A percentile compares a stretch with the other conserved stretches of the same genome.
phyloP scores from a whole-genome alignment of 257 asterid genomes.

The Rehmannia glutinosa region DNA sequence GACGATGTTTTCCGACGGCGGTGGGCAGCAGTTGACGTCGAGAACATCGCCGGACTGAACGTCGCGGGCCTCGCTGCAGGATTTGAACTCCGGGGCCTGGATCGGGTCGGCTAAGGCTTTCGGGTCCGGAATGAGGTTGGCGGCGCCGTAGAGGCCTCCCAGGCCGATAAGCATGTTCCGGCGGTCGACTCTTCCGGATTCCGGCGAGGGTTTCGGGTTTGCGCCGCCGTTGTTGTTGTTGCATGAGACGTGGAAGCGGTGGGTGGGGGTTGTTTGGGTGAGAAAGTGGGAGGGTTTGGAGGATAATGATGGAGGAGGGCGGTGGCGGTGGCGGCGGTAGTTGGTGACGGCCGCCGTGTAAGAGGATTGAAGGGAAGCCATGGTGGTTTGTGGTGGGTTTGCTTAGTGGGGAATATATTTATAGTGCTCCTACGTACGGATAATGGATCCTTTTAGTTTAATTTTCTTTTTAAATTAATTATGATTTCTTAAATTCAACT shows the following conservation, averaged over 20 bases:
- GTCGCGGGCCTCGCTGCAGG: conserved; percentile 24
- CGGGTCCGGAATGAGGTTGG: conserved; percentile 17
- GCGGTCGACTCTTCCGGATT: conserved; percentile 19
- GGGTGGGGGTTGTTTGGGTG: neutral
- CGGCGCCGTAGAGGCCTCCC: conserved; percentile 32
- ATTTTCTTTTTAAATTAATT: no score
- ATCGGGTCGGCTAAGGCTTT: conserved; percentile 26
- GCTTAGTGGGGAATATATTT: neutral
- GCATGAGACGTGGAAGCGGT: conserved; percentile 31
- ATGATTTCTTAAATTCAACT: no score
- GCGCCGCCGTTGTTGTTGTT: no score
- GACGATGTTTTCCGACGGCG: conserved; percentile 1
- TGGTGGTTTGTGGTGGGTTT: neutral
- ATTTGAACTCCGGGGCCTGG: conserved; percentile 24
- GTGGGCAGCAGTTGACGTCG: conserved; percentile 45
- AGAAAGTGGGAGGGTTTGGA: conserved; percentile 27
- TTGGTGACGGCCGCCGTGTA: conserved; percentile 3
- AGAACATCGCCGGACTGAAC: neutral
- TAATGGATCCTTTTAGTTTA: no score
- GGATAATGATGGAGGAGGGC: conserved; percentile 19
- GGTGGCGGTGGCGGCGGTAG: neutral
- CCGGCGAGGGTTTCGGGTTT: conserved; percentile 2
- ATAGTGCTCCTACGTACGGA: neutral
- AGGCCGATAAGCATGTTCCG: conserved; percentile 38
- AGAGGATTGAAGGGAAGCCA: conserved; percentile 32